Conservation (phyloP, 1,139 yeast genomes). For the Debaryomyces psychrophilus region DNA sequence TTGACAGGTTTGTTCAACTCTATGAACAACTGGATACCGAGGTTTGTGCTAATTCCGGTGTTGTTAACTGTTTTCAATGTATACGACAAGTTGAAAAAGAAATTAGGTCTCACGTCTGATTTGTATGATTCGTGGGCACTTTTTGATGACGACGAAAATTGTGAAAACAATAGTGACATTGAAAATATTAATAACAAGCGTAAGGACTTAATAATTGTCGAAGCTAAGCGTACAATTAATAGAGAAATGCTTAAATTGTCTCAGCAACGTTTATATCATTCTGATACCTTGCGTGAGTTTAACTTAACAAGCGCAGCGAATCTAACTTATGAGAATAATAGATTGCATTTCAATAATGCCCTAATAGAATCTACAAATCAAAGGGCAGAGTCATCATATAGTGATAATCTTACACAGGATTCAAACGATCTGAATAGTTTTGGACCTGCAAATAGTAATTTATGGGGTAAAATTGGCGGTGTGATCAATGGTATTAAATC, state of each 20-base stretch:
- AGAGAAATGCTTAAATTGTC: constrained; percentile 39
- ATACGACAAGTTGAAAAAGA: constrained; percentile 64
- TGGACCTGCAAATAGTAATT: not conserved
- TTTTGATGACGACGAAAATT: constrained; percentile 42
- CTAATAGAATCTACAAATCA: constrained; percentile 17
- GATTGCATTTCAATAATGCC: constrained; percentile 30
- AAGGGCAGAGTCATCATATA: constrained; percentile 18
- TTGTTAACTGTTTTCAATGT: constrained; percentile 63
- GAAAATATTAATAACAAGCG: constrained; percentile 28
- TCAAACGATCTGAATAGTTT: not conserved
- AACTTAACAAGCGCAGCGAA: constrained; percentile 35
- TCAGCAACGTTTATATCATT: constrained; percentile 15
- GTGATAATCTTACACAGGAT: constrained; percentile 6
- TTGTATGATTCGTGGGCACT: constrained; percentile 61
- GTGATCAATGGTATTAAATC: constrained; percentile 27
- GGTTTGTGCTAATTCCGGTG: constrained; percentile 71
- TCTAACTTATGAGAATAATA: constrained; percentile 35
- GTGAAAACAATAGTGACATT: constrained; percentile 17
- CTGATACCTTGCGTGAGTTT: constrained; percentile 31
- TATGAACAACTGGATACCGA: constrained; percentile 74
- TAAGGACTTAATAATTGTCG: constrained; percentile 43
- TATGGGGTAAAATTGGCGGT: constrained; percentile 33
- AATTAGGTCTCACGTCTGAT: constrained; percentile 46
- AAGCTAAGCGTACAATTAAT: constrained; percentile 44
- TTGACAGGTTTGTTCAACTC: constrained; percentile 73